These are phyloP conservation scores for Moringa oleifera DNA, from an alignment of 345 rosid species.

Conservation along the genomic window DNA sequence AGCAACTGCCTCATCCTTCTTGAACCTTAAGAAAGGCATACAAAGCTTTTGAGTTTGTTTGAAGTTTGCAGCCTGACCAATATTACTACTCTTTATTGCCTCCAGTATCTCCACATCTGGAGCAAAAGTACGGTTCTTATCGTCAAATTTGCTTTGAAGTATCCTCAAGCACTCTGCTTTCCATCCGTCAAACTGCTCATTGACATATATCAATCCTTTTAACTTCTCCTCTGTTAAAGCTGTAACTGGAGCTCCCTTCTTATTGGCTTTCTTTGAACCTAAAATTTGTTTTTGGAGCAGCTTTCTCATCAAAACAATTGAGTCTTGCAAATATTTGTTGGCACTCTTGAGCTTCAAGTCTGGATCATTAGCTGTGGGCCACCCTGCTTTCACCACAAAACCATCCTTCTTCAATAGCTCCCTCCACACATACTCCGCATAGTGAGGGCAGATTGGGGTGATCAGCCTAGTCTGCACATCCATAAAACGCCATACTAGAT, in stretches of 20 bases:
- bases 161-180: conserved; percentile 75
- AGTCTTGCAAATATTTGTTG: conserved; percentile 87
- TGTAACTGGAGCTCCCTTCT: conserved; percentile 55
- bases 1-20: conserved; percentile 67
- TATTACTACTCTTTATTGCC: conserved; percentile 43
- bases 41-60: conserved; percentile 64
- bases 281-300: conserved; percentile 62
- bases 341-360: conserved; percentile 78
- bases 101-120: conserved; percentile 64
- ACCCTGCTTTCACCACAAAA: conserved; percentile 71
- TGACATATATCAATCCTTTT: conserved; percentile 65
- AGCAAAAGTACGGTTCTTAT: conserved; percentile 36
- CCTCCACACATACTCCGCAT: conserved; percentile 88
- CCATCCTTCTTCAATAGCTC: conserved; percentile 76
- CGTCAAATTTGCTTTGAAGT: conserved; percentile 56
- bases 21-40: conserved; percentile 89
- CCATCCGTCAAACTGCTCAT: conserved; percentile 83
- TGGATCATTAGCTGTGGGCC: conserved; percentile 74
- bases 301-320: conserved; percentile 73
- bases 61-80: conserved; percentile 56
- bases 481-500: conserved; percentile 64
- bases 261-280: conserved; percentile 66
- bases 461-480: conserved; percentile 89
- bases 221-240: conserved; percentile 42
- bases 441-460: conserved; percentile 91